Conservation (phyloP, 1,284 basidiomycete genomes). For the Psilocybe mexicana region DNA sequence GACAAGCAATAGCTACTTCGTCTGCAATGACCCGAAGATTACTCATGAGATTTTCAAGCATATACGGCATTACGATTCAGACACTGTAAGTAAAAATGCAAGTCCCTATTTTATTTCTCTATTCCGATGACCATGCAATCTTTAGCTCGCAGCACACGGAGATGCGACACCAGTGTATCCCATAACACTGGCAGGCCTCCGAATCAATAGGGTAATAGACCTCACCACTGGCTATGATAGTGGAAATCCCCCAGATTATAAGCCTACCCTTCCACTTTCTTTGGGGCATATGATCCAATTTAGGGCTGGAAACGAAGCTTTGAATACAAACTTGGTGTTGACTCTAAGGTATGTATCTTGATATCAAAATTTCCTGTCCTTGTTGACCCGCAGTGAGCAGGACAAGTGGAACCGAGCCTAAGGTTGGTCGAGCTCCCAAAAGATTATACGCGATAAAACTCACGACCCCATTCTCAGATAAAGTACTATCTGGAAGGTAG, state of each 20-base stretch:
- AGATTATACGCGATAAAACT: not conserved
- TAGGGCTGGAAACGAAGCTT: slow-evolving; percentile 46
- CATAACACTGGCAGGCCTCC: slow-evolving; percentile 55
- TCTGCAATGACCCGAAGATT: slow-evolving; percentile 63
- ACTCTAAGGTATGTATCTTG: slow-evolving; percentile 56
- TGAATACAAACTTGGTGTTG: slow-evolving; percentile 55
- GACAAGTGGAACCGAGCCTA: slow-evolving; percentile 87
- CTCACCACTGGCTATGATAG: slow-evolving; percentile 77
- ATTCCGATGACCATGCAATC: not conserved
- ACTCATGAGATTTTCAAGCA: slow-evolving; percentile 68
- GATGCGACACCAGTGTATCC: slow-evolving; percentile 50
- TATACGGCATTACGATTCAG: slow-evolving; percentile 59
- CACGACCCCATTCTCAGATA: slow-evolving; percentile 47
- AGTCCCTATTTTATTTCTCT: not conserved
- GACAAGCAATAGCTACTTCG: slow-evolving; percentile 84
- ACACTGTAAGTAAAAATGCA: slow-evolving; percentile 10
- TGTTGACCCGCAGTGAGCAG: slow-evolving; percentile 35
- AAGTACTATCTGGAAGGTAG: slow-evolving; percentile 83
- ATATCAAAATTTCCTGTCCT: slow-evolving; percentile 3
- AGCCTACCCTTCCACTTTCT: slow-evolving; percentile 68
- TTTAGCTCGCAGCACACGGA: not conserved
- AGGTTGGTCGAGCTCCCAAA: slow-evolving; percentile 46
- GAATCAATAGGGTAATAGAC: slow-evolving; percentile 66
- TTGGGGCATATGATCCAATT: slow-evolving; percentile 87
- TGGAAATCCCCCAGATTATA: slow-evolving; percentile 62